Percentiles rank a stretch among this genome's conserved stretches.
Conservation (phyloP, 495 filamentous ascomycete genomes). For the Achaetomiella virescens region DNA sequence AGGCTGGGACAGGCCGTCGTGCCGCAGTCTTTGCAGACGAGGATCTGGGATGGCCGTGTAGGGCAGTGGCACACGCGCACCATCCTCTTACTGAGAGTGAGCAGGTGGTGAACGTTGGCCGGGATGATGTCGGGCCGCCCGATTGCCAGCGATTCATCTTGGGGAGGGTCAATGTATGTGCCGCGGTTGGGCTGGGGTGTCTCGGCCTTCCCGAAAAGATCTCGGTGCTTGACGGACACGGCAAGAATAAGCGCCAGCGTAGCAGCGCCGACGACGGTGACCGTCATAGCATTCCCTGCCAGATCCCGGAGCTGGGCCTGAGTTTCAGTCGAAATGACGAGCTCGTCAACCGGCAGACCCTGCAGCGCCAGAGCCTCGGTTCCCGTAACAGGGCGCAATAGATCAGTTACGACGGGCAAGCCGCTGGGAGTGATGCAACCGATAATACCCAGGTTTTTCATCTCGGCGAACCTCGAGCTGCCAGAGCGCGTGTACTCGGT, state of each 20-base stretch:
- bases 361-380: slow-evolving; percentile 64
- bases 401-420: slow-evolving; percentile 55
- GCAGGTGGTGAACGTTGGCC: neutral
- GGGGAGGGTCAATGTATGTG: neutral
- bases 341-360: slow-evolving; percentile 58
- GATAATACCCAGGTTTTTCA: slow-evolving; percentile 49
- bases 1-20: slow-evolving; percentile 19
- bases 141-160: neutral
- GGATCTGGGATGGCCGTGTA: neutral
- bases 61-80: slow-evolving; percentile 32
- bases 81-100: slow-evolving; percentile 7
- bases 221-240: slow-evolving; percentile 9
- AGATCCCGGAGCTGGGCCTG: slow-evolving; percentile 63
- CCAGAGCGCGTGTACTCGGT: slow-evolving; percentile 11
- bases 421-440: slow-evolving; percentile 69
- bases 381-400: slow-evolving; percentile 58
- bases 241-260: slow-evolving; percentile 41
- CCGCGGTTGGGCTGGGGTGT: neutral
- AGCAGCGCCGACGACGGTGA: slow-evolving; percentile 63
- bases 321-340: slow-evolving; percentile 59
- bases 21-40: slow-evolving; percentile 14
- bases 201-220: neutral
- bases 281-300: slow-evolving; percentile 80
- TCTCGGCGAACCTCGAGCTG: neutral
- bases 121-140: slow-evolving; percentile 3